A percentile compares a stretch with the other conserved stretches of the same genome.
Evolutionary conservation across 140 eudicot genomes (phyloP).

Genomic region (Ambrosia hybrid): DNA sequence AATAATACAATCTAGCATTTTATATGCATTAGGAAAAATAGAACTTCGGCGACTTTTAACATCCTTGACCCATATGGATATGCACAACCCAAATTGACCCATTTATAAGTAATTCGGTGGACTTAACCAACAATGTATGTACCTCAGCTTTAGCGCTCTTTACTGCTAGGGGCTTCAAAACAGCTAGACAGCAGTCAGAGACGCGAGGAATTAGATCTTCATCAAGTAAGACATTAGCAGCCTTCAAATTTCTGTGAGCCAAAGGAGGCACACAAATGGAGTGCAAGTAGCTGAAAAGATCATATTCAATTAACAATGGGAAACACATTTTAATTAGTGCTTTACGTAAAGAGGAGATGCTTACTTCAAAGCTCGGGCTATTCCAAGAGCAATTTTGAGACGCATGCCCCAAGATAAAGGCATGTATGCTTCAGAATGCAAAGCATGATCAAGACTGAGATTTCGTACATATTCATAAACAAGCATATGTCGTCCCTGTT

Average conservation of each 20-base stretch:
- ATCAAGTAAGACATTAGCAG: slow-evolving; percentile 82
- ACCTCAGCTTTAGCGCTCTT: slow-evolving; percentile 76
- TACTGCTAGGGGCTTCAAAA: slow-evolving; percentile 71
- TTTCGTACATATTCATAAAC: slow-evolving; percentile 75
- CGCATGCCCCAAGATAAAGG: slow-evolving; percentile 85
- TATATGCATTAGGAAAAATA: no score
- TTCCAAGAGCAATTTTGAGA: slow-evolving; percentile 74
- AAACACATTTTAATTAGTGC: neutral
- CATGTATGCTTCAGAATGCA: slow-evolving; percentile 57
- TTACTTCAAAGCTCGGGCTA: slow-evolving; percentile 80
- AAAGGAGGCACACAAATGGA: slow-evolving; percentile 67
- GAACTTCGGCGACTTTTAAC: no score
- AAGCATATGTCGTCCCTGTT: slow-evolving; percentile 76
- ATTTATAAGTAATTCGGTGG: neutral
- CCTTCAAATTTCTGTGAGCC: slow-evolving; percentile 78
- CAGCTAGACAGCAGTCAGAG: slow-evolving; percentile 77
- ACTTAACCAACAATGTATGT: neutral
- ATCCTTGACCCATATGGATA: neutral
- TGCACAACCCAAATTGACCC: neutral
- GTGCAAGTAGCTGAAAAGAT: slow-evolving; percentile 77
- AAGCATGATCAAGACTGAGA: slow-evolving; percentile 60
- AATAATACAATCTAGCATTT: no score
- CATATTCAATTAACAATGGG: neutral
- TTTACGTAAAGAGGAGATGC: slow-evolving; percentile 18
- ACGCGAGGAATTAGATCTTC: slow-evolving; percentile 82